Evolutionary conservation across 208 protist species (phyloP).

Genomic region (Leishmania aethiopica): DNA sequence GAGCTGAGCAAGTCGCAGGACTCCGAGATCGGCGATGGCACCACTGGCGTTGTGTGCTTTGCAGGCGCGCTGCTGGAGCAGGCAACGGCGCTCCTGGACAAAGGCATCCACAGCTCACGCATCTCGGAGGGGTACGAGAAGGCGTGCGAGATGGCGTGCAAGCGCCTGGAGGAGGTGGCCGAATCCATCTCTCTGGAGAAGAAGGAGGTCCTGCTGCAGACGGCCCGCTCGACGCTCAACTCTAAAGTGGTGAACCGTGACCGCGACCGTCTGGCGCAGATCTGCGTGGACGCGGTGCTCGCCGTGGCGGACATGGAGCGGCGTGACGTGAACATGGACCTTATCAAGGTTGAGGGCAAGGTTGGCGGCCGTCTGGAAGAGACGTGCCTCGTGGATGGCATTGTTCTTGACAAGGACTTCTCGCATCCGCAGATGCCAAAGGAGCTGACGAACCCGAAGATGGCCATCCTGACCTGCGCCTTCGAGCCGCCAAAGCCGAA

Average conservation of each 20-base stretch:
- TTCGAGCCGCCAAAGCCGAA: conserved; percentile 99
- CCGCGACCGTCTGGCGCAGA: conserved; percentile 97
- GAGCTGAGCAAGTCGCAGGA: conserved; percentile 99
- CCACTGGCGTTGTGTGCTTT: conserved; percentile 99
- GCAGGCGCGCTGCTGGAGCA: conserved; percentile 99
- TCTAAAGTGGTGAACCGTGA: conserved; percentile 99
- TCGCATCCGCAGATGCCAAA: conserved; percentile 98
- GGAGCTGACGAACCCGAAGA: conserved; percentile 97
- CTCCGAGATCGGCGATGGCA: conserved; percentile 99
- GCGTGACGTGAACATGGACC: conserved; percentile 99
- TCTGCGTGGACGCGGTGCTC: conserved; percentile 99
- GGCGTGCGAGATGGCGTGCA: conserved; percentile 95
- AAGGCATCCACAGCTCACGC: conserved; percentile 98
- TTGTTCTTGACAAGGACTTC: conserved; percentile 99
- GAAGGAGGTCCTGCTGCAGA: conserved; percentile 94
- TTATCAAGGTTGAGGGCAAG: conserved; percentile 99
- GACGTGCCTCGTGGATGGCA: conserved; percentile 97
- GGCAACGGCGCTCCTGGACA: conserved; percentile 95
- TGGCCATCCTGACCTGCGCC: conserved; percentile 99
- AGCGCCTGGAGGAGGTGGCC: conserved; percentile 93
- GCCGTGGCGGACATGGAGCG: conserved; percentile 98
- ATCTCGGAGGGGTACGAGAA: conserved; percentile 99
- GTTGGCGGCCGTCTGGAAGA: conserved; percentile 98
- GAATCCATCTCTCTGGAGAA: conserved; percentile 81
- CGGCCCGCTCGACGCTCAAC: conserved; percentile 98